Percentiles rank a stretch among this genome's conserved stretches.
phyloP scores from a whole-genome alignment of 768 basidiomycete species.

The Mycena latifolia region DNA sequence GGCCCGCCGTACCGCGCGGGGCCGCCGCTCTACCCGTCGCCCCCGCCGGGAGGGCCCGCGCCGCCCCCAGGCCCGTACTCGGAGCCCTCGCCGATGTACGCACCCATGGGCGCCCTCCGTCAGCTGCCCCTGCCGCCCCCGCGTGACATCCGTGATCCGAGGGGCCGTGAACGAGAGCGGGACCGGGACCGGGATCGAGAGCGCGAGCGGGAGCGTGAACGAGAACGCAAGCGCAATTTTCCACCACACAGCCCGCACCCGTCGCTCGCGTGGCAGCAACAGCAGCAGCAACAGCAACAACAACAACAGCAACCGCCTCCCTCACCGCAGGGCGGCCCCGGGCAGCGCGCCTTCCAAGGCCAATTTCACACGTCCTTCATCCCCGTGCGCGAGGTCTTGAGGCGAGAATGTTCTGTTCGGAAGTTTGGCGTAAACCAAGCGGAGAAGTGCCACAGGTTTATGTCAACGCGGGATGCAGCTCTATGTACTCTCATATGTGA shows the following conservation, averaged over 20 bases:
- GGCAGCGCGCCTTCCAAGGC: constrained; percentile 32
- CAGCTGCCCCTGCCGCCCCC: constrained; percentile 21
- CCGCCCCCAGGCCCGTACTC: constrained; percentile 14
- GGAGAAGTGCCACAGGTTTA: too few species aligned
- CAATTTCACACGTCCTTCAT: constrained; percentile 38
- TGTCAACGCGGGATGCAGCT: too few species aligned
- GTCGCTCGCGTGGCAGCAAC: constrained; percentile 28
- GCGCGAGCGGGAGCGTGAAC: constrained; percentile 18
- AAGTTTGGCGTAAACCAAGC: too few species aligned
- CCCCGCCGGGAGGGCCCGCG: constrained; percentile 21
- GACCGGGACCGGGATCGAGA: constrained; percentile 18
- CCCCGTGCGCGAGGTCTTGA: constrained; percentile 33
- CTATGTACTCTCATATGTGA: too few species aligned
- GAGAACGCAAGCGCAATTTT: constrained; percentile 21
- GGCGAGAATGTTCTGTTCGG: too few species aligned
- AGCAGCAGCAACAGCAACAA: neutral
- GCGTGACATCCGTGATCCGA: neutral
- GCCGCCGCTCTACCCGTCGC: constrained; percentile 21
- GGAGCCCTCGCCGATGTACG: constrained; percentile 34
- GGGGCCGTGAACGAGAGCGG: neutral
- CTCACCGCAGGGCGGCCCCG: neutral
- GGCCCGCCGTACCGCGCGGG: constrained; percentile 3
- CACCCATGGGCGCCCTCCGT: constrained; percentile 28
- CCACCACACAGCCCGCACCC: constrained; percentile 28
- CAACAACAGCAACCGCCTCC: constrained; percentile 1